Conservation (phyloP, 352 stramenopile genomes). For the Globisporangium barbulae region DNA sequence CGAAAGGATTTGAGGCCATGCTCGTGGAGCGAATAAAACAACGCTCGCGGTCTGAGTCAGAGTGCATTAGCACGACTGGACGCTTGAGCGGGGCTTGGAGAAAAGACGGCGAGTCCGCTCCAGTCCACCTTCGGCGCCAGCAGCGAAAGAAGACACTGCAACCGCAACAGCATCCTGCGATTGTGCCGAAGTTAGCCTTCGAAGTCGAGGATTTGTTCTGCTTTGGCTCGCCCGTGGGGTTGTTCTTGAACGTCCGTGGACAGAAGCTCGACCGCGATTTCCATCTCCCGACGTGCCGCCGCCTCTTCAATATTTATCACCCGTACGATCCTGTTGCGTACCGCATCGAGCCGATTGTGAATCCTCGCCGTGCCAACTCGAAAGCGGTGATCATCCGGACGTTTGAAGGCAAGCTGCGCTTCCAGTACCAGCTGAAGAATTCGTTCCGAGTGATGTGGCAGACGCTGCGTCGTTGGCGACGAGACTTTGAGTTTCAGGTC, state of each 20-base stretch:
- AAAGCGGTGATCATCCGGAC: constrained; percentile 84
- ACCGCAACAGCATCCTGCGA: constrained; percentile 11
- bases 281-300: constrained; percentile 69
- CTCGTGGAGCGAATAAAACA: constrained; percentile 27
- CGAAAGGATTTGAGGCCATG: constrained; percentile 30
- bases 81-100: constrained; percentile 13
- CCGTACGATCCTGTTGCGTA: constrained; percentile 94
- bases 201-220: constrained; percentile 87
- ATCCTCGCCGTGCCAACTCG: constrained; percentile 64
- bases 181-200: constrained; percentile 69
- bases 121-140: constrained; percentile 9
- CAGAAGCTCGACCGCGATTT: constrained; percentile 72
- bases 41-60: constrained; percentile 43
- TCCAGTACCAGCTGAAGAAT: constrained; percentile 85
- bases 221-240: constrained; percentile 87
- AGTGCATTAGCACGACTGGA: constrained; percentile 13
- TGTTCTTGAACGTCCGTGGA: constrained; percentile 92
- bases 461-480: constrained; percentile 66
- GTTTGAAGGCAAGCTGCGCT: constrained; percentile 78
- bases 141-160: constrained; percentile 4
- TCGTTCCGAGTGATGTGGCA: constrained; percentile 80
- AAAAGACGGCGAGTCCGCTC: constrained; percentile 8
- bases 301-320: constrained; percentile 95
- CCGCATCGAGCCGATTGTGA: constrained; percentile 93
- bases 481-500: constrained; percentile 75